Percentiles rank a stretch among this genome's conserved stretches.
Evolutionary conservation across 306 rosid species (phyloP).

Genomic region (Mimosa bimucronata): DNA sequence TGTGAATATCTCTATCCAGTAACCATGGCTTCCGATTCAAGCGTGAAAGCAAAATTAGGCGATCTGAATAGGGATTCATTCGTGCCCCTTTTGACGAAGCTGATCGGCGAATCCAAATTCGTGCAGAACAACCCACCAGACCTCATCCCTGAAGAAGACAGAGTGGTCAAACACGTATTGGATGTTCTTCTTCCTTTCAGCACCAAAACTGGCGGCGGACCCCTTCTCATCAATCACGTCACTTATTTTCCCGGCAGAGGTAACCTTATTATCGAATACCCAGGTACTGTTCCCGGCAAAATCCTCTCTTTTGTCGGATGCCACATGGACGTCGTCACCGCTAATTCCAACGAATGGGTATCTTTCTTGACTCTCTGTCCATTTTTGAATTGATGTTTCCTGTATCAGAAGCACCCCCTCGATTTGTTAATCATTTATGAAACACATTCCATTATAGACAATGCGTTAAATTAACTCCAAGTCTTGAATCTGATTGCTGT

Average conservation of each 20-base stretch:
- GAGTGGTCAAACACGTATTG: slow-evolving; percentile 67
- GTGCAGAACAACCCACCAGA: slow-evolving; percentile 92
- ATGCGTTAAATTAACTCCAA: not conserved
- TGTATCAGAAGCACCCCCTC: slow-evolving; percentile 8
- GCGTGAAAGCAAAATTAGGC: slow-evolving; percentile 56
- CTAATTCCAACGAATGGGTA: slow-evolving; percentile 88
- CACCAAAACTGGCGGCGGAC: slow-evolving; percentile 82
- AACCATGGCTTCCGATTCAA: slow-evolving; percentile 53
- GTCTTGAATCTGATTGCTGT: not conserved
- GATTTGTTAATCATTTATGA: not conserved
- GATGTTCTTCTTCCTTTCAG: slow-evolving; percentile 66
- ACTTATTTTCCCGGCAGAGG: slow-evolving; percentile 74
- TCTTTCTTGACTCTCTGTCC: not conserved
- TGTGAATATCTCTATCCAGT: not conserved
- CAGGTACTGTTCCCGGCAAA: slow-evolving; percentile 74
- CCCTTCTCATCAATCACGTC: slow-evolving; percentile 70
- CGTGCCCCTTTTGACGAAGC: slow-evolving; percentile 66
- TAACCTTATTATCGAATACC: slow-evolving; percentile 81
- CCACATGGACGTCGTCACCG: slow-evolving; percentile 98
- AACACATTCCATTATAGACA: not conserved
- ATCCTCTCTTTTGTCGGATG: slow-evolving; percentile 84
- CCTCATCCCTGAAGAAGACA: slow-evolving; percentile 80
- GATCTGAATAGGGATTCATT: slow-evolving; percentile 66
- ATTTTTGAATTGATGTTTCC: not conserved
- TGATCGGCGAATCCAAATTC: slow-evolving; percentile 77